phyloP scores from a whole-genome alignment of 768 basidiomycete species.

The Sporobolomyces roseus region DNA sequence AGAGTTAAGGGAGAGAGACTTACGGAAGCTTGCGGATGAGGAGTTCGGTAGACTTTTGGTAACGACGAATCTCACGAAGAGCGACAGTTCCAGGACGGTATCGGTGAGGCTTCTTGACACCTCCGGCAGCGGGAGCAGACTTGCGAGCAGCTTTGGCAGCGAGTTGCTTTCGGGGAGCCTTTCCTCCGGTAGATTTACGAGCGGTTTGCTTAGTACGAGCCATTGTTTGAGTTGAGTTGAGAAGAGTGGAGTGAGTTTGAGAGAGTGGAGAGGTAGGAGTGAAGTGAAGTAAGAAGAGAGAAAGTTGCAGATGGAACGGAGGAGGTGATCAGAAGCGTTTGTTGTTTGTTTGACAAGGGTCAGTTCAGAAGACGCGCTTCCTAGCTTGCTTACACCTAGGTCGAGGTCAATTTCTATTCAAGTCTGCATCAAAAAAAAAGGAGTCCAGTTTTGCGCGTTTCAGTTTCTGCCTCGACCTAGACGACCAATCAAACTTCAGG shows the following conservation, averaged over 20 bases:
- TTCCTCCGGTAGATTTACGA: conserved; percentile 97
- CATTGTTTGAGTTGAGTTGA: conserved; percentile 45
- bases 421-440: no score
- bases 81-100: conserved; percentile 74
- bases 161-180: conserved; percentile 80
- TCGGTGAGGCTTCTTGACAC: conserved; percentile 96
- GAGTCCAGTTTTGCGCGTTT: no score
- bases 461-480: no score
- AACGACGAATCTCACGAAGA: conserved; percentile 90
- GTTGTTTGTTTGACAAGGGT: background rate
- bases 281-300: background rate
- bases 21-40: conserved; percentile 51
- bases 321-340: no score
- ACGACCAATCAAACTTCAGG: no score
- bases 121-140: conserved; percentile 76
- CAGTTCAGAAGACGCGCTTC: no score
- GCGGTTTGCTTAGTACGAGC: conserved; percentile 77
- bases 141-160: conserved; percentile 94
- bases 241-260: background rate
- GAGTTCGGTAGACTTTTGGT: conserved; percentile 49
- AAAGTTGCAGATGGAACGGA: conserved; percentile 4
- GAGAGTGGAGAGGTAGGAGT: no score
- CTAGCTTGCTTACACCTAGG: no score
- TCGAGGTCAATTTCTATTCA: background rate
- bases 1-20: conserved; percentile 50